Evolutionary conservation across 2,329 filamentous ascomycete species (phyloP), one percentile per base, ranked within the genome.

Genomic region (Fusarium burgessii): DNA sequence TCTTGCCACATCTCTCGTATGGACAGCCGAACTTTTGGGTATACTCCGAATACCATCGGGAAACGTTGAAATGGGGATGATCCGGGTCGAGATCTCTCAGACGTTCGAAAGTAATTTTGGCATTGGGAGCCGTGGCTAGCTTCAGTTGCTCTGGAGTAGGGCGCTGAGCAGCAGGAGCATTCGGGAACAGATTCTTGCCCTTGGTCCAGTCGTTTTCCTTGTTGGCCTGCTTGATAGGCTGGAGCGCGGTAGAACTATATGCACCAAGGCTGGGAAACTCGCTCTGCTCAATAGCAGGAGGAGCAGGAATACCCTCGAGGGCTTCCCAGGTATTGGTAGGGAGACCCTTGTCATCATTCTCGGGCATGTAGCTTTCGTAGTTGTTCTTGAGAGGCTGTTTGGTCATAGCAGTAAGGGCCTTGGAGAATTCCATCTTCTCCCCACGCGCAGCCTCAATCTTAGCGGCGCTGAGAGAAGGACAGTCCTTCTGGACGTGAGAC

Each of bases 1-100:
- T 78, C 62, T 84, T 85, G 3, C 84, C 78, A 84, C 90, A 91
- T 6, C 77, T 71, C 2, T 71, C 68, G 59, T 86, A 83, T 0
- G 89, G 89, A 58, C 90, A 92, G 58, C 78, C 81, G 79, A 84
- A 92, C 51, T 80, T 82, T 47, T 79, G 76, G 3, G 82, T 79
- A 33, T 83, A 77, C 0, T 77, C 56, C 42, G 85, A 79, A 59
- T 76, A 84, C 80, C 89, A 90, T 9, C 79, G 78, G 3, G 81
- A 78, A 2, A 82, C 77, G 43, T 86, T 82, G 78, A 87, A 91
- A 13, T 81, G 78, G 1, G 77, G 77, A 52, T 83, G 81, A 7
- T 81, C 70, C 0, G 89, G 89, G 60, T 91, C 83, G 38, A 81
- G 58, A 7, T 76, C 69, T 25, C 79, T 77, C 56, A 75, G 60